A percentile compares a stretch with the other conserved stretches of the same genome.
These are phyloP conservation scores for Dovyalis caffra DNA, from an alignment of 345 rosid species.

Conservation along the genomic window DNA sequence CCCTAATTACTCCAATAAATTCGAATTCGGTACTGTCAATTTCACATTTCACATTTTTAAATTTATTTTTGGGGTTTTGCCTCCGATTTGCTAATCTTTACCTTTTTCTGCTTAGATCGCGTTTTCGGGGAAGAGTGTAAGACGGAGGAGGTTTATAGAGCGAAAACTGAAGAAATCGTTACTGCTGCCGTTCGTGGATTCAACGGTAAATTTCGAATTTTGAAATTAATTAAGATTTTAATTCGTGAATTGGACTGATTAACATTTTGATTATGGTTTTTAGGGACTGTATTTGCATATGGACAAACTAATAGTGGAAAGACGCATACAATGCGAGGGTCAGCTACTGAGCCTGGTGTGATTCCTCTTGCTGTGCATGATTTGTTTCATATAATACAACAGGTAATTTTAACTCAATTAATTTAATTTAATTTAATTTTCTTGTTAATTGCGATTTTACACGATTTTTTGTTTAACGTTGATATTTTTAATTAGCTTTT, in stretches of 20 bases:
- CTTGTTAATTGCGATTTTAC: background rate
- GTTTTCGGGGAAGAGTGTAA: constrained; percentile 65
- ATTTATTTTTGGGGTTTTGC: background rate
- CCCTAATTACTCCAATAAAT: constrained; percentile 51
- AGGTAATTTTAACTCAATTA: constrained; percentile 48
- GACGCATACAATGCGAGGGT: constrained; percentile 96
- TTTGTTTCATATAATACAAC: constrained; percentile 61
- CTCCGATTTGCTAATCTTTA: background rate
- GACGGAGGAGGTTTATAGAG: constrained; percentile 64
- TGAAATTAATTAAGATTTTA: background rate
- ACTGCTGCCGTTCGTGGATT: constrained; percentile 88
- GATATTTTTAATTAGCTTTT: no score
- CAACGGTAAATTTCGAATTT: constrained; percentile 52
- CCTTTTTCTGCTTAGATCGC: constrained; percentile 38
- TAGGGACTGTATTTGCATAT: constrained; percentile 95
- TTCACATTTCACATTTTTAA: background rate
- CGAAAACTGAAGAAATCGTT: constrained; percentile 73
- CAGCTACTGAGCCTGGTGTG: constrained; percentile 71
- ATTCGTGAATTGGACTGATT: background rate
- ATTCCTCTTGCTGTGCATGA: constrained; percentile 81
- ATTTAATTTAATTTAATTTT: background rate
- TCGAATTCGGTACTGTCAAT: constrained; percentile 60
- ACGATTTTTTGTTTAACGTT: background rate
- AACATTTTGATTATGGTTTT: background rate
- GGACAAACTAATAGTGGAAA: constrained; percentile 97